Evolutionary conservation across 345 rosid species (phyloP).

Genomic region (Rhizophora mangle): DNA sequence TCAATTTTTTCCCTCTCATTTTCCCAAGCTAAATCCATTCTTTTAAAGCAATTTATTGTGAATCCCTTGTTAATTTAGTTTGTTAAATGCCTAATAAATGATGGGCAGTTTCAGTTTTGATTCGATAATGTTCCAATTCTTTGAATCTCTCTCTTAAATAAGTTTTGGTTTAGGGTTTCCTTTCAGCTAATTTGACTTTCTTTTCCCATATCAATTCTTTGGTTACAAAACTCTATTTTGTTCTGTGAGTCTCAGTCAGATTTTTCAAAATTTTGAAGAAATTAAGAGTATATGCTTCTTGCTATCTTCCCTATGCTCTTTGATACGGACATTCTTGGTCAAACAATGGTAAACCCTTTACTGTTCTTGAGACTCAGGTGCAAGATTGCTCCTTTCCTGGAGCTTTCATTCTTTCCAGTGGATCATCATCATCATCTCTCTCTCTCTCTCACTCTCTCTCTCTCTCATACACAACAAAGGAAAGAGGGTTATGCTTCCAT

Average conservation of each 20-base stretch:
- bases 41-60: no score
- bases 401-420: conserved; percentile 27
- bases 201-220: no score
- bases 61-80: neutral
- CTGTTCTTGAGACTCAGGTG: no score
- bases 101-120: neutral
- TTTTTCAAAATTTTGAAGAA: no score
- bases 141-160: neutral
- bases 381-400: neutral
- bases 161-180: conserved; percentile 3
- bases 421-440: conserved; percentile 20
- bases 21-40: no score
- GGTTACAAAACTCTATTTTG: no score
- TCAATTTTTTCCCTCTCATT: neutral
- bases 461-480: neutral
- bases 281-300: neutral
- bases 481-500: neutral
- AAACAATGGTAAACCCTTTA: no score
- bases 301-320: conserved; percentile 2
- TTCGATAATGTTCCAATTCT: neutral
- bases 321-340: neutral
- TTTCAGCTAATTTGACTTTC: neutral
- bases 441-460: conserved; percentile 2
- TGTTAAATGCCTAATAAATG: neutral
- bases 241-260: no score